Conservation (phyloP, 2,329 filamentous ascomycete genomes). For the Aureobasidium pullulans region DNA sequence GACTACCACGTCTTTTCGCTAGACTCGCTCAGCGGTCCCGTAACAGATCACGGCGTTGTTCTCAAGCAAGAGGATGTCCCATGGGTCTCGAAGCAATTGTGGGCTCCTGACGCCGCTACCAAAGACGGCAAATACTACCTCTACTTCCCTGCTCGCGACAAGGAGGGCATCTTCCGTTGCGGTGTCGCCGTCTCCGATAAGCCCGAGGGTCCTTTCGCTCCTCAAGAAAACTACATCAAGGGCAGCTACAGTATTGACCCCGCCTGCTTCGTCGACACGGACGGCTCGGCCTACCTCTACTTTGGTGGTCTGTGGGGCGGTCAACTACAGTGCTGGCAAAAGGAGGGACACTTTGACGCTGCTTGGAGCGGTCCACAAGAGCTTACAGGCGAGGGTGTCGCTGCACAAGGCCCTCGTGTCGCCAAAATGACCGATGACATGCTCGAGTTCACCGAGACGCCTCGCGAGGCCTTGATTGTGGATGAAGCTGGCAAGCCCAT, state of each 20-base stretch:
- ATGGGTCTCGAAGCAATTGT: conserved; percentile 72
- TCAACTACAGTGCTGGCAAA: conserved; percentile 68
- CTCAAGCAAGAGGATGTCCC: conserved; percentile 60
- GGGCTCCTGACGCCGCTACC: conserved; percentile 68
- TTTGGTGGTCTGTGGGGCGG: conserved; percentile 78
- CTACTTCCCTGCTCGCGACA: conserved; percentile 69
- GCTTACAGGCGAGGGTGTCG: conserved; percentile 46
- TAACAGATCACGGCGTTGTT: conserved; percentile 66
- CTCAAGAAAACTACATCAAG: conserved; percentile 57
- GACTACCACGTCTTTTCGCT: conserved; percentile 75
- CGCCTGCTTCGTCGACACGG: conserved; percentile 65
- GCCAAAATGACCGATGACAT: conserved; percentile 59
- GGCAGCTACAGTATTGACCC: conserved; percentile 73
- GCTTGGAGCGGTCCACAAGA: conserved; percentile 52
- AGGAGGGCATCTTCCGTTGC: conserved; percentile 63
- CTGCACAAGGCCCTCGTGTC: conserved; percentile 59
- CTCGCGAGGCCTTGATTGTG: conserved; percentile 57
- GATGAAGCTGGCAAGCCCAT: conserved; percentile 56
- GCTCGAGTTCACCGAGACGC: conserved; percentile 49
- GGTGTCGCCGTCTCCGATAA: conserved; percentile 59
- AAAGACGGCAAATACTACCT: conserved; percentile 67
- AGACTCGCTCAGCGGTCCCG: conserved; percentile 48
- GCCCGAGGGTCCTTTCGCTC: conserved; percentile 62
- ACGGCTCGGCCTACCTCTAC: conserved; percentile 59
- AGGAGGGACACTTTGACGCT: conserved; percentile 50